A percentile compares a stretch with the other conserved stretches of the same genome.
Evolutionary conservation across 164 flowering plant species (phyloP).

Genomic region (Umbilicus rupestris): DNA sequence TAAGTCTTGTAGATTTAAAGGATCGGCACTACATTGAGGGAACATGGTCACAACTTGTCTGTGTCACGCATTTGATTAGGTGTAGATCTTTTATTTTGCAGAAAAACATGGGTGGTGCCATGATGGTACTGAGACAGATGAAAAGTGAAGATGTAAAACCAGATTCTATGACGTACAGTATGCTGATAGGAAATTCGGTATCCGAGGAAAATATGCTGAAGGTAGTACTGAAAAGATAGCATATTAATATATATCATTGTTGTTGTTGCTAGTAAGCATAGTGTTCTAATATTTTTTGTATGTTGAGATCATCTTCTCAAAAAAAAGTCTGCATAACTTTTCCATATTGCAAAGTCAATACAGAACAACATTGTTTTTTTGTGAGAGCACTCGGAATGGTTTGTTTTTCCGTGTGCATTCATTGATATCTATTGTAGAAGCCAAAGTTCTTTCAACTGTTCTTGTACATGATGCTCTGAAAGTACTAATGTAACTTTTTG

Average conservation of each 20-base stretch:
- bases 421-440: background rate
- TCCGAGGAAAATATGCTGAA: conserved; percentile 55
- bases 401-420: too few species aligned
- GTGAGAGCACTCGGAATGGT: background rate
- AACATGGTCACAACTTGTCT: background rate
- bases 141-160: conserved; percentile 55
- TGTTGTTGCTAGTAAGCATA: background rate
- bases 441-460: background rate
- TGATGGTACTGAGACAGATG: conserved; percentile 71
- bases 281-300: background rate
- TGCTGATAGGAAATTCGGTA: conserved; percentile 40
- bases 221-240: conserved; percentile 29
- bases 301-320: background rate
- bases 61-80: background rate
- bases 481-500: background rate
- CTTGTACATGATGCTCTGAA: conserved; percentile 12
- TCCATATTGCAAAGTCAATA: background rate
- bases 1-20: background rate
- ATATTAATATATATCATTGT: background rate
- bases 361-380: background rate
- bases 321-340: background rate
- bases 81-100: conserved; percentile 19
- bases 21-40: background rate
- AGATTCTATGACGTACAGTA: conserved; percentile 67
- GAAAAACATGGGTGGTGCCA: conserved; percentile 47